Evolutionary conservation across 2,329 filamentous ascomycete species (phyloP), one percentile per base, ranked within the genome.

Genomic region (Stromatinia cepivora): DNA sequence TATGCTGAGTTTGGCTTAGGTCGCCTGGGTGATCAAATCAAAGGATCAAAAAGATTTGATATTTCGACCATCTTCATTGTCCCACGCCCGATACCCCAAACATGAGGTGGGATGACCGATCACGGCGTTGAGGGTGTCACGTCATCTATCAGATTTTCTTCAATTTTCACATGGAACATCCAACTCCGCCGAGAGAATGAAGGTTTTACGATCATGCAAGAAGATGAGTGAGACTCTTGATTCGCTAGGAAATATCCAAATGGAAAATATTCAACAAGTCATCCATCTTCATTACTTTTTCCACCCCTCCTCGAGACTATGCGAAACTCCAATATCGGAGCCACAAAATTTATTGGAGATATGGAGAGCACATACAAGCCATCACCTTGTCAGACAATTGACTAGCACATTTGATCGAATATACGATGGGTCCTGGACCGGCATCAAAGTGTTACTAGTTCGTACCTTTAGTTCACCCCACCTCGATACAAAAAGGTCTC

Each of bases 401-500:
- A n/a, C 34, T 46, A 57, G 50, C 13, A 56, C 36, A 53, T 57
- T 34, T 42, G 25, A 34, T 56, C 25, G 45, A 62, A 50, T 50
- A 36, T 50, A 52, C 31, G 17, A 63, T 63, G 59, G 59, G 59
- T 52, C 59, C 46, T 63, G 13, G 36, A 39, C 46, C 59, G 46
- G 59, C 59, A 52, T 28, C 59, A 63, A 50, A 36, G 59, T 63
- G 22, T 63, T 20, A 52, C 63, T 66, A 66, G 63, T 45, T 56
- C 50, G 11, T 56, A 8, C 42, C 28, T n/a, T 28, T 15, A 31
- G 50, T 61, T 34, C 54, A 61, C 57, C 48, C 66, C 57, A 54
- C 66, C 48, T 48, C 46, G 57, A 68, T 68, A 68, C 66, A 63
- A 63, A 68, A 54, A 68, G 46, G 45, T 34, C 31, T 34, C n/a